phyloP scores from a whole-genome alignment of 1,284 basidiomycete species.

The Pulchroboletus neoregius region DNA sequence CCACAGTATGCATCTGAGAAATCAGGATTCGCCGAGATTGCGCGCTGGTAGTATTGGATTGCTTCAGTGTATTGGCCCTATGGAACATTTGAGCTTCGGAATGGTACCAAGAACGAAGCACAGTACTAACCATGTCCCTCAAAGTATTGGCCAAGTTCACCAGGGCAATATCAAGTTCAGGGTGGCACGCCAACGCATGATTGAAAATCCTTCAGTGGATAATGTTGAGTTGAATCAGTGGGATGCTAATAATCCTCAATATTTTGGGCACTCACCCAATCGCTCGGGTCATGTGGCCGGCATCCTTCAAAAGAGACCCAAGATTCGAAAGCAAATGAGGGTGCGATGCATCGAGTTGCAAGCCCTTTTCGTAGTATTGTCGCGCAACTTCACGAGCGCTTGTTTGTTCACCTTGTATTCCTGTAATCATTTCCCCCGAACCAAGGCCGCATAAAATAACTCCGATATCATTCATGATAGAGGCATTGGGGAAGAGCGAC shows the following conservation, averaged over 20 bases:
- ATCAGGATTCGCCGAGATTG: slow-evolving; percentile 48
- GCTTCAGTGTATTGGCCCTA: slow-evolving; percentile 51
- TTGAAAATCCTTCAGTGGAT: slow-evolving; percentile 18
- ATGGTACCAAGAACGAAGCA: not conserved
- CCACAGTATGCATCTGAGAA: slow-evolving; percentile 59
- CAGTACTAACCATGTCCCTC: slow-evolving; percentile 42
- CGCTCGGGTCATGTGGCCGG: slow-evolving; percentile 48
- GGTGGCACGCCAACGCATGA: slow-evolving; percentile 49
- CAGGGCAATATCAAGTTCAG: slow-evolving; percentile 57
- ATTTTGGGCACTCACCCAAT: slow-evolving; percentile 39
- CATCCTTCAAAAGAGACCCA: slow-evolving; percentile 58
- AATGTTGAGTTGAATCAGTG: slow-evolving; percentile 9
- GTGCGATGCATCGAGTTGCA: slow-evolving; percentile 51
- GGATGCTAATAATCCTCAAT: not conserved
- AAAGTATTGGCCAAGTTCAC: slow-evolving; percentile 62
- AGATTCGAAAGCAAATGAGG: slow-evolving; percentile 61
- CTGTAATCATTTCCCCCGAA: slow-evolving; percentile 26
- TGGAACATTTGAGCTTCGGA: not conserved
- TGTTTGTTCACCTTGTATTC: slow-evolving; percentile 13
- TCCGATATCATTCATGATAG: slow-evolving; percentile 59
- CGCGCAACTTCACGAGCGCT: slow-evolving; percentile 44
- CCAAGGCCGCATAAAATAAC: slow-evolving; percentile 52
- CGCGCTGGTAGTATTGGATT: slow-evolving; percentile 51
- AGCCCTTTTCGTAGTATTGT: slow-evolving; percentile 52
- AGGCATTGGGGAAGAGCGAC: slow-evolving; percentile 49